phyloP scores from a whole-genome alignment of 169 alveolate genomes.

The Plasmodium gonderi region DNA sequence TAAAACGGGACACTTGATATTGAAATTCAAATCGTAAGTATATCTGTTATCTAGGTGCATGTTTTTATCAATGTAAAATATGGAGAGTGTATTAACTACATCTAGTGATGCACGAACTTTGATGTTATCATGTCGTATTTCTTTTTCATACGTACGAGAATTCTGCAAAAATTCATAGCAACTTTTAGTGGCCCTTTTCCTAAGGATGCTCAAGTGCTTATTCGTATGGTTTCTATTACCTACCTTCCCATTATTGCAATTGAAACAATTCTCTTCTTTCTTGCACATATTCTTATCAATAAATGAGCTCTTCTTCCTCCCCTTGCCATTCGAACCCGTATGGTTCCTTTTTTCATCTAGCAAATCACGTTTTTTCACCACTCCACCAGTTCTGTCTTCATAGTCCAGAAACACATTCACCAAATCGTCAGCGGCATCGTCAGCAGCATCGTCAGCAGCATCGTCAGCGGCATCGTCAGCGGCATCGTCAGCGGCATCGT shows the following conservation, averaged over 20 bases:
- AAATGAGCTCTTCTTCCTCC: not conserved
- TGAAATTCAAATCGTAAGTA: conserved; percentile 26
- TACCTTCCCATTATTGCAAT: not conserved
- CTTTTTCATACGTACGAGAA: conserved; percentile 12
- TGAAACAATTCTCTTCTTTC: not conserved
- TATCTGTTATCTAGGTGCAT: conserved; percentile 11
- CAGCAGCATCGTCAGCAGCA: not conserved
- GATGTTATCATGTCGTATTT: not conserved
- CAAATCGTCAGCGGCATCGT: no score
- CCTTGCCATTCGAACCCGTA: not conserved
- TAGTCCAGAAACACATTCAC: no score
- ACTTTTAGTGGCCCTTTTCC: not conserved
- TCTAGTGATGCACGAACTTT: conserved; percentile 20
- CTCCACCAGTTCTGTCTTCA: no score
- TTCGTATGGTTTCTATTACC: not conserved
- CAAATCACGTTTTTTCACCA: no score
- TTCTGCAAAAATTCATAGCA: not conserved
- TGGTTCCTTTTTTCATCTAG: no score
- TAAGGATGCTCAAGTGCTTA: not conserved
- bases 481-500: not conserved
- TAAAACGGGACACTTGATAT: conserved; percentile 38
- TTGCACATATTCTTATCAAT: not conserved
- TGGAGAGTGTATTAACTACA: conserved; percentile 39
- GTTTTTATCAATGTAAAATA: conserved; percentile 39
- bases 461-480: not conserved